Percentiles rank a stretch among this genome's conserved stretches.
phyloP scores from a whole-genome alignment of 2,329 filamentous ascomycete genomes.

The Colletotrichum sp. region DNA sequence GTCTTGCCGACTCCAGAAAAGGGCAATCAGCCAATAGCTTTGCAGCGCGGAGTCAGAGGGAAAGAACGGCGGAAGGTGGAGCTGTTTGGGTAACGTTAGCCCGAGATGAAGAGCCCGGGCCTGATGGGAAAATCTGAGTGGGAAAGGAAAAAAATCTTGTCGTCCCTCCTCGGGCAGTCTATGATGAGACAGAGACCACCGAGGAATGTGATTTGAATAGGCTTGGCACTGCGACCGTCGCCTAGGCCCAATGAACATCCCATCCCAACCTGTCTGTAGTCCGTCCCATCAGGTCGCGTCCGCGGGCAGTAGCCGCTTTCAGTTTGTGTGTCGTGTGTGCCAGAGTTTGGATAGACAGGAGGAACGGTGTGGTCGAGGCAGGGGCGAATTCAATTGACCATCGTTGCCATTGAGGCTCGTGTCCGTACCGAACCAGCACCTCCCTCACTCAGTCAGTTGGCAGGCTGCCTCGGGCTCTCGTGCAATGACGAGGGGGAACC shows the following conservation, averaged over 20 bases:
- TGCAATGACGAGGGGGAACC: not conserved
- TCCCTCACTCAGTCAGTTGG: not conserved
- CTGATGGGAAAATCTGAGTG: not conserved
- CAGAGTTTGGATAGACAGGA: not conserved
- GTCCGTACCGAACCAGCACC: not conserved
- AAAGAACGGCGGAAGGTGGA: conserved; percentile 6
- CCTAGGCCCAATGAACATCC: not conserved
- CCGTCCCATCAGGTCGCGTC: not conserved
- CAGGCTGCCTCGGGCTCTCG: not conserved
- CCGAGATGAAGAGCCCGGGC: conserved; percentile 3
- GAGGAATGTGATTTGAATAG: conserved; percentile 13
- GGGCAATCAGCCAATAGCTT: not conserved
- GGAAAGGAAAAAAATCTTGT: no score
- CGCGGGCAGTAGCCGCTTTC: not conserved
- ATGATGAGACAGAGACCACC: not conserved
- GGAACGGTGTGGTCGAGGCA: not conserved
- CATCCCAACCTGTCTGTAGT: not conserved
- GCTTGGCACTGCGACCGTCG: not conserved
- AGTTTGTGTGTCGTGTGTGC: not conserved
- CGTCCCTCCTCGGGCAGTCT: not conserved
- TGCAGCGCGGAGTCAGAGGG: not conserved
- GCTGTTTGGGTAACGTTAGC: conserved; percentile 8
- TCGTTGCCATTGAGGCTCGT: not conserved
- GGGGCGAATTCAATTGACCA: not conserved
- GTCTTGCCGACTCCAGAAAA: not conserved